phyloP scores from a whole-genome alignment of 2,329 filamentous ascomycete genomes.

The Talaromyces pinophilus region DNA sequence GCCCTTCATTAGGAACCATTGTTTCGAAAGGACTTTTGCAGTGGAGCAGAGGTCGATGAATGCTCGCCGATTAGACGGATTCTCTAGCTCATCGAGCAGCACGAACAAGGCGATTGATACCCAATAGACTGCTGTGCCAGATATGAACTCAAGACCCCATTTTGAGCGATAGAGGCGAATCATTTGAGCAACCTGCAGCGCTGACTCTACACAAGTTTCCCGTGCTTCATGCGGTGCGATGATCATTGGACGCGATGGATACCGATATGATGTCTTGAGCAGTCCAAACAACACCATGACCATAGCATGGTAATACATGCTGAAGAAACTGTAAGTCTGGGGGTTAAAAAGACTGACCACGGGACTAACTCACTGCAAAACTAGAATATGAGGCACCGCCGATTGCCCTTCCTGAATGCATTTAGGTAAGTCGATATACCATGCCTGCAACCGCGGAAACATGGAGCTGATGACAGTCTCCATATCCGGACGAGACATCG shows the following conservation, averaged over 20 bases:
- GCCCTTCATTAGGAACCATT: conserved; percentile 28
- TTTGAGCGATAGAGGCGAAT: conserved; percentile 31
- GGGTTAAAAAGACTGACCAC: background rate
- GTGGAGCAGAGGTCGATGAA: conserved; percentile 31
- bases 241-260: conserved; percentile 18
- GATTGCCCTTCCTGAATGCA: conserved; percentile 24
- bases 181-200: conserved; percentile 31
- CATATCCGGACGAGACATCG: conserved; percentile 22
- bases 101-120: conserved; percentile 34
- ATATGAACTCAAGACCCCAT: conserved; percentile 38
- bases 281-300: conserved; percentile 36
- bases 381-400: conserved; percentile 28
- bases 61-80: conserved; percentile 28
- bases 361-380: conserved; percentile 28
- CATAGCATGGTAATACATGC: conserved; percentile 43
- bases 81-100: conserved; percentile 30
- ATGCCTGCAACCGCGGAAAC: conserved; percentile 26
- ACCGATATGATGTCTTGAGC: conserved; percentile 24
- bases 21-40: conserved; percentile 30
- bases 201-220: conserved; percentile 30
- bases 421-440: conserved; percentile 25
- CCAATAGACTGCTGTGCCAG: conserved; percentile 35
- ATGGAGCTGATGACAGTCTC: conserved; percentile 24
- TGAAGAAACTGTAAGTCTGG: conserved; percentile 25
- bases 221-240: conserved; percentile 24